A percentile compares a stretch with the other conserved stretches of the same genome.
phyloP scores from a whole-genome alignment of 331 rosid species.

The Cydonia oblonga region DNA sequence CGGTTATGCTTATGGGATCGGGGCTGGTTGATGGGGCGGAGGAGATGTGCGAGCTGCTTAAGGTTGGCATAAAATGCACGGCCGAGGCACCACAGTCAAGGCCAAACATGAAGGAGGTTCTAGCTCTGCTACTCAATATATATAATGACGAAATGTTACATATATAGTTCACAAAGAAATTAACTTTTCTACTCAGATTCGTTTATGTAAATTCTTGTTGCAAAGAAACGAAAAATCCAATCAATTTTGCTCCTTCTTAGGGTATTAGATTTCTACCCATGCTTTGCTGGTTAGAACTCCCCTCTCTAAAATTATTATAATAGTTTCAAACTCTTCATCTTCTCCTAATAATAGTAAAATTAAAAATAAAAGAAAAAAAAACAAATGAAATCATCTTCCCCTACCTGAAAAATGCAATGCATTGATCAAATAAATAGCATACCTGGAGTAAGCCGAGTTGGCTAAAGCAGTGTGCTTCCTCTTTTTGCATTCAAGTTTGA shows the following conservation, averaged over 20 bases:
- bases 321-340: no score
- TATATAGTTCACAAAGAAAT: not conserved
- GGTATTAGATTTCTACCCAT: no score
- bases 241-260: no score
- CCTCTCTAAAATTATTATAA: no score
- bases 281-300: no score
- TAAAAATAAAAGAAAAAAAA: no score
- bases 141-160: constrained; percentile 15
- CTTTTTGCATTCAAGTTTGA: no score
- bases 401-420: not conserved
- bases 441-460: no score
- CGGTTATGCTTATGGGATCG: constrained; percentile 49
- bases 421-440: no score
- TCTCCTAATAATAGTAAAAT: no score
- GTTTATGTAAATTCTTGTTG: not conserved
- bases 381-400: not conserved
- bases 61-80: constrained; percentile 71
- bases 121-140: constrained; percentile 45
- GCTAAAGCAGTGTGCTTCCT: no score
- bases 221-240: not conserved
- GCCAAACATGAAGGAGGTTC: constrained; percentile 92
- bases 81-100: constrained; percentile 63
- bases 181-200: not conserved
- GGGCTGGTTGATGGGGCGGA: constrained; percentile 59
- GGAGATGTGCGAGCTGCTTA: constrained; percentile 66